Evolutionary conservation across 192 early-diverging fungal species (phyloP), one percentile per base, ranked within the genome.

Genomic region (Umbelopsis sp.): DNA sequence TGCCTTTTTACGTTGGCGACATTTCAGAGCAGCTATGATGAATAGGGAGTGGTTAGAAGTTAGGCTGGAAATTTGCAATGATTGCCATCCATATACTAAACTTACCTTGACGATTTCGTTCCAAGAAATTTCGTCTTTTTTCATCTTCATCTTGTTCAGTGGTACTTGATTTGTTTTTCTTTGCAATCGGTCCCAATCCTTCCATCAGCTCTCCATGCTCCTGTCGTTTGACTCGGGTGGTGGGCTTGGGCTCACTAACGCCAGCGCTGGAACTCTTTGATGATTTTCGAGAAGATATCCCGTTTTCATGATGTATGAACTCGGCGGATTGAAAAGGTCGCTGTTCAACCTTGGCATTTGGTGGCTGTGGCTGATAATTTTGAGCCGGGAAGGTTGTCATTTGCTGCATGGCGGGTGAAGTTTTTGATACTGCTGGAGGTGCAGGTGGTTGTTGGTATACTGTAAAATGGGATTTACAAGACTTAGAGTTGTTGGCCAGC

Each of bases 1-100:
- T 76, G 92, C 85, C 80, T 97, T 97, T 77, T 97, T 97, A 67
- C 94, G 90, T 72, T 94, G 94, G 18, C 95, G 86, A 73, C 95
- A 97, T 81, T 97, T 97, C 35, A 93, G 81, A 0, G 95, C 95
- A 41, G 95, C 95, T 82, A 75, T 27, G 1, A 30, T 0, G 15
- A 2, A 67, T 18, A 18, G 30, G 30, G 27, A 53, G 8, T 50
- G 15, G 9, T 18, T 21, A 50, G 12, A 50, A 68, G 25, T 20
- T 45, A 45, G 44, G 3, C 22, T 27, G 20, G 4, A 10, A 21
- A 18, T 49, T 20, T 16, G 2, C 12, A 53, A 25, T 25, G 3
- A 37, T 30, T 23, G 35, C 25, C 21, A 21, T 55, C 33, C 64
- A 53, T 46, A 27, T 30, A 51, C 41, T 46, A 12, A 5, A 46